Base-by-base conservation (phyloP, 306 rosid species). In the Vicia villosa region DNA sequence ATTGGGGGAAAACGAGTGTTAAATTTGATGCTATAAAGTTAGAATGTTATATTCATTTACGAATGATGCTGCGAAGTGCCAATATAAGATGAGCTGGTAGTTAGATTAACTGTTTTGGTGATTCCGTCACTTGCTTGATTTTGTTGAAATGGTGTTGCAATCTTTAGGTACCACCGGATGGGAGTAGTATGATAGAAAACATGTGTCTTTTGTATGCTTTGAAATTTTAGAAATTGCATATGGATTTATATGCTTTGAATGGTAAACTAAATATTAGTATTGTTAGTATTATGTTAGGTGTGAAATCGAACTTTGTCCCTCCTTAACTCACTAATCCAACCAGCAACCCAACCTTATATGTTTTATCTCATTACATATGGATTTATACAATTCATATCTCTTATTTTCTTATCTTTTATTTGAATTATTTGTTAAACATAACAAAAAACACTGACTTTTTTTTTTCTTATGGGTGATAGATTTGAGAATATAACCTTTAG, bases 401-500 rank as follows among this genome's bases (percentile, higher is more conserved):
- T 26, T 26, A 26, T 26, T 26, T 4, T 42, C 63, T 52, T 42
- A 0, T 52, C 38, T 66, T 40, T 10, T 59, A 22, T 45, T 52
- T 68, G 49, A 55, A n/a, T 46, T 34, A 70, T 52, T 17, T 26
- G 40, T 36, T 41, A 43, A 26, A 41, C 40, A 64, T 61, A 72
- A 54, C 20, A 24, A 16, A 55, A 38, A 73, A 68, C 47, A 63
- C 77, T 85, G 69, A 76, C 60, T 47, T 73, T 54, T 43, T 68
- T 54, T 43, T 68, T 66, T n/a, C n/a, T n/a, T n/a, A n/a, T n/a
- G n/a, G n/a, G n/a, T n/a, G n/a, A n/a, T n/a, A n/a, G n/a, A n/a
- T n/a, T n/a, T n/a, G n/a, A n/a, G n/a, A n/a, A n/a, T n/a, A n/a
- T n/a, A n/a, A n/a, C n/a, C n/a, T n/a, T n/a, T n/a, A n/a, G n/a